Base-by-base conservation (phyloP, 768 basidiomycete species). In the Pulveroboletus sp. region DNA sequence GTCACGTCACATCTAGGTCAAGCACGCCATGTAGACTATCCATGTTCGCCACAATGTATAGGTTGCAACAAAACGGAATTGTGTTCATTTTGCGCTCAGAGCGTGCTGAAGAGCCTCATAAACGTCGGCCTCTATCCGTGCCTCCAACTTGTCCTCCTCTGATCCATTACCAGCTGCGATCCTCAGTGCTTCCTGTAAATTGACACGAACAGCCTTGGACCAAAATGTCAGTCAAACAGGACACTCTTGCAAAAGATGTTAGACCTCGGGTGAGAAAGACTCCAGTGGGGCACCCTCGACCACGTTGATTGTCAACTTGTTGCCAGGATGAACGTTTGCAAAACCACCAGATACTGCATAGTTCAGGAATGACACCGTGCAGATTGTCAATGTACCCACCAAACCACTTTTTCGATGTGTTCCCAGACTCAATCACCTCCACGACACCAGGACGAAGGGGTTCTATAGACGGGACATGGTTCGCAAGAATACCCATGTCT, bases 401-500 rank as follows among this genome's bases (percentile, higher is more conserved):
- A 66, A 98, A 99, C 86, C 89, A 98, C 76, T 95, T 98, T 80
- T 96, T 94, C 50, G 85, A 80, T 33, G 76, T 69, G 64, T 79
- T 80, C 45, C 75, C 77, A 10, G 83, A 73, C 73, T 97, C 95
- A 57, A 98, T 82, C 59, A 99, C 86, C 72, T 99, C 96, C 46
- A 99, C 76, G 50, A 98, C 78, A 67, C 96, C 96, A 37, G 96
- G 88, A 65, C 90, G 89, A 47, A 99, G 78, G 42, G 95, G 79
- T 71, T 99, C 96, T 51, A 98, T 88, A n/a, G 93, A 89, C 28
- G 96, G 87, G 48, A 97, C 93, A 73, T 99, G 96, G 79, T 95
- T 96, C 61, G 95, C 92, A 53, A 99, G 85, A 62, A 99, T 90
- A 77, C 96, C 96, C 93, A 98, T 97, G 72, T 97, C 94, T 64